phyloP scores from a whole-genome alignment of 768 basidiomycete species.

The Cubamyces lactineus region DNA sequence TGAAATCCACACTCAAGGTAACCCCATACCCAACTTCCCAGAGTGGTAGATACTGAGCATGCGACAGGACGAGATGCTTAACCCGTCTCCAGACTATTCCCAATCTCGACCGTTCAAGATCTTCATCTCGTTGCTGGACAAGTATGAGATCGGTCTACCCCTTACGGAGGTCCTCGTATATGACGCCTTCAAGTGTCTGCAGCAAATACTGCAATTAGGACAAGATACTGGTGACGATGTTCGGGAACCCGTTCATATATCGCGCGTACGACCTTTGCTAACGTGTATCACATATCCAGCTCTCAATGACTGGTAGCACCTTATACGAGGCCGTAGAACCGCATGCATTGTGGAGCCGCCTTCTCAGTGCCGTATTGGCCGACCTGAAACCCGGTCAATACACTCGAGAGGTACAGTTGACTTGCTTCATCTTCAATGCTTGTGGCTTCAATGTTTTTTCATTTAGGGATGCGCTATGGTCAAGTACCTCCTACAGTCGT shows the following conservation, averaged over 20 bases:
- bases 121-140: conserved; percentile 92
- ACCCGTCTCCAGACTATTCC: conserved; percentile 70
- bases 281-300: conserved; percentile 39
- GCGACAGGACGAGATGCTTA: conserved; percentile 73
- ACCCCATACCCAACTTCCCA: conserved; percentile 6
- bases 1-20: conserved; percentile 73
- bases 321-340: conserved; percentile 95
- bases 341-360: conserved; percentile 79
- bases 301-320: conserved; percentile 82
- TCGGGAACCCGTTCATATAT: not conserved
- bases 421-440: not conserved
- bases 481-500: conserved; percentile 70
- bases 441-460: not conserved
- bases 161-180: conserved; percentile 80
- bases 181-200: conserved; percentile 78
- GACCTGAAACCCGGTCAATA: conserved; percentile 52
- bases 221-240: conserved; percentile 67
- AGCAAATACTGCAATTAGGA: conserved; percentile 53
- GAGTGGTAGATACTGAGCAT: conserved; percentile 18
- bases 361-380: conserved; percentile 59
- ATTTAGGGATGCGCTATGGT: conserved; percentile 67
- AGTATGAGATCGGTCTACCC: conserved; percentile 91
- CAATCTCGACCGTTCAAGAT: conserved; percentile 92
- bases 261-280: not conserved
- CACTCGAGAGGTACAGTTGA: conserved; percentile 50